Conservation (phyloP, 148 eudicot genomes). For the Mesembryanthemum crystallinum region DNA sequence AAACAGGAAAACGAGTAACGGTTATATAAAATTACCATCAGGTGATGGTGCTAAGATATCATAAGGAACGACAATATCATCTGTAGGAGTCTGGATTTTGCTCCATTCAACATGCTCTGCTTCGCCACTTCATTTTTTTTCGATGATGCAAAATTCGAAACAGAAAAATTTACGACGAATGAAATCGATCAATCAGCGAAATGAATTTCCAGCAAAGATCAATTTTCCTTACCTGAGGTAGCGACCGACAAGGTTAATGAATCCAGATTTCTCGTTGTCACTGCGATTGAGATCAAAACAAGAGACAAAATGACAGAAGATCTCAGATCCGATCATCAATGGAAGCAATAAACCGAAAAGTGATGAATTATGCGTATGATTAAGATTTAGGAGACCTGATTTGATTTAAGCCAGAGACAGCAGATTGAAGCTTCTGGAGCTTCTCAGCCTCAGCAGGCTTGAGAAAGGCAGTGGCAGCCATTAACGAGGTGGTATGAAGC, state of each 20-base stretch:
- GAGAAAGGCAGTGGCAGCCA: constrained; percentile 48
- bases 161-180: background rate
- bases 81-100: constrained; percentile 92
- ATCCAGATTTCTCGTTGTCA: constrained; percentile 97
- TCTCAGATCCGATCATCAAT: constrained; percentile 19
- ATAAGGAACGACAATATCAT: constrained; percentile 88
- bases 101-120: constrained; percentile 87
- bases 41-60: constrained; percentile 56
- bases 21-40: constrained; percentile 44
- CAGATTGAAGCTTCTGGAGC: constrained; percentile 59
- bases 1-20: background rate
- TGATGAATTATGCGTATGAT: background rate
- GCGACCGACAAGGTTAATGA: constrained; percentile 80
- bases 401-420: constrained; percentile 50
- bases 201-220: background rate
- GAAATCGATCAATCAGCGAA: background rate
- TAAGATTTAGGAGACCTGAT: constrained; percentile 45
- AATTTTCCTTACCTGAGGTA: constrained; percentile 63
- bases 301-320: background rate
- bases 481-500: constrained; percentile 26
- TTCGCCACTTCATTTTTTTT: constrained; percentile 55
- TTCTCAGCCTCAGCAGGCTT: constrained; percentile 53
- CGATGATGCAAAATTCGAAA: background rate
- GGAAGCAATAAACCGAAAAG: background rate
- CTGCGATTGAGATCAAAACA: constrained; percentile 38